phyloP scores from a whole-genome alignment of 78 protist genomes.

The Dictyostelium brefeldianum region DNA sequence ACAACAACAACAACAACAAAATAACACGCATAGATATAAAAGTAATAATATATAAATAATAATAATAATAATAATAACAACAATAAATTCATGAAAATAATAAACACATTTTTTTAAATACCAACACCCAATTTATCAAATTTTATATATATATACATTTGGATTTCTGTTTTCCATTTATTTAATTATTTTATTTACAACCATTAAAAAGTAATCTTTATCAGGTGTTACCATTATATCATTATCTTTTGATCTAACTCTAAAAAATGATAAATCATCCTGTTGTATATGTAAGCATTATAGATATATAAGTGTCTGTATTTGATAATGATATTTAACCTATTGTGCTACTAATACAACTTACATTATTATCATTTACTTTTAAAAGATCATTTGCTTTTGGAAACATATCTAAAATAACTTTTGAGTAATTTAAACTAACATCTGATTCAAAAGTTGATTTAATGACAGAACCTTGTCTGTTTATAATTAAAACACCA shows the following conservation, averaged over 20 bases:
- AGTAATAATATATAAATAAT: too few relatives aligned
- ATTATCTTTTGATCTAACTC: constrained; percentile 75
- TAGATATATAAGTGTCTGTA: too few relatives aligned
- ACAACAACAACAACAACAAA: not conserved
- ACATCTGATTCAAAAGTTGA: constrained; percentile 60
- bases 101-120: too few relatives aligned
- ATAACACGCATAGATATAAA: too few relatives aligned
- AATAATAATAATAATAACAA: too few relatives aligned
- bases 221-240: constrained; percentile 79
- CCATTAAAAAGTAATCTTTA: constrained; percentile 46
- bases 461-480: constrained; percentile 49
- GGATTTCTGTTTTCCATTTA: not conserved
- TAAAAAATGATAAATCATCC: constrained; percentile 75
- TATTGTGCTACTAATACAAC: not conserved
- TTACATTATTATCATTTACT: constrained; percentile 16
- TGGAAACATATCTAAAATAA: constrained; percentile 50
- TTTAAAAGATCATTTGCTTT: constrained; percentile 29
- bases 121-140: too few relatives aligned
- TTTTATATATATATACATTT: too few relatives aligned
- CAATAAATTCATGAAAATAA: too few relatives aligned
- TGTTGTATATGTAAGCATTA: not conserved
- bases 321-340: not conserved
- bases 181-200: constrained; percentile 51
- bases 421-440: constrained; percentile 32
- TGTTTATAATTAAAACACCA: constrained; percentile 64